phyloP scores from a whole-genome alignment of 2,329 filamentous ascomycete genomes.

The Chaetomium globosum region DNA sequence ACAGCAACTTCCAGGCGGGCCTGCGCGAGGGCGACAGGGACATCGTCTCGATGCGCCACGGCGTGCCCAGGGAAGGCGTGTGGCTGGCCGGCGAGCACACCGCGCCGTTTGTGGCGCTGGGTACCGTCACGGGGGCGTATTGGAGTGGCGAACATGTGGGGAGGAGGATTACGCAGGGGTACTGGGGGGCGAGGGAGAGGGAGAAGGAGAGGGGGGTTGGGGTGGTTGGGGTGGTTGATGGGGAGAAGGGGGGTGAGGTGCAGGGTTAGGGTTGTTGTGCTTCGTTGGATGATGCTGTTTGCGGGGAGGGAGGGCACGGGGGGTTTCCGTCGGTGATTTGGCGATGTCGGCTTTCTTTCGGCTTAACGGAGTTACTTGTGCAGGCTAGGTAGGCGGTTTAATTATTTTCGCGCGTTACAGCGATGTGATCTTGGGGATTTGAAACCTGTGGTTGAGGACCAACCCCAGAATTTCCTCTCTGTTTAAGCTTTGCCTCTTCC shows the following conservation, averaged over 20 bases:
- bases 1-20: slow-evolving; percentile 82
- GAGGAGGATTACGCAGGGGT: slow-evolving; percentile 53
- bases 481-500: not conserved
- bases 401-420: too few species aligned
- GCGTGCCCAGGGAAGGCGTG: slow-evolving; percentile 66
- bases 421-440: not conserved
- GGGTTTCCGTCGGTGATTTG: too few species aligned
- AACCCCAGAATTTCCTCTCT: not conserved
- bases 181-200: slow-evolving; percentile 9
- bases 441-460: not conserved
- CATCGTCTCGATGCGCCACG: slow-evolving; percentile 65
- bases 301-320: too few species aligned
- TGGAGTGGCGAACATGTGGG: slow-evolving; percentile 85
- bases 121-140: slow-evolving; percentile 87
- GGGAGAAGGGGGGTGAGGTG: not conserved
- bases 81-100: slow-evolving; percentile 94
- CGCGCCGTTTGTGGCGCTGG: slow-evolving; percentile 83
- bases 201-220: not conserved
- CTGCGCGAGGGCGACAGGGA: slow-evolving; percentile 70
- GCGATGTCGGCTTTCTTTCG: too few species aligned
- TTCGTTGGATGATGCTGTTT: too few species aligned
- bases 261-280: slow-evolving; percentile 12
- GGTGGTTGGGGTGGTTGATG: not conserved
- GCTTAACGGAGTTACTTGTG: too few species aligned
- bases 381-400: too few species aligned